Evolutionary conservation across 352 stramenopile genomes (phyloP), one percentile per base, ranked within the genome.

Genomic region (Poterioochromonas sp.): DNA sequence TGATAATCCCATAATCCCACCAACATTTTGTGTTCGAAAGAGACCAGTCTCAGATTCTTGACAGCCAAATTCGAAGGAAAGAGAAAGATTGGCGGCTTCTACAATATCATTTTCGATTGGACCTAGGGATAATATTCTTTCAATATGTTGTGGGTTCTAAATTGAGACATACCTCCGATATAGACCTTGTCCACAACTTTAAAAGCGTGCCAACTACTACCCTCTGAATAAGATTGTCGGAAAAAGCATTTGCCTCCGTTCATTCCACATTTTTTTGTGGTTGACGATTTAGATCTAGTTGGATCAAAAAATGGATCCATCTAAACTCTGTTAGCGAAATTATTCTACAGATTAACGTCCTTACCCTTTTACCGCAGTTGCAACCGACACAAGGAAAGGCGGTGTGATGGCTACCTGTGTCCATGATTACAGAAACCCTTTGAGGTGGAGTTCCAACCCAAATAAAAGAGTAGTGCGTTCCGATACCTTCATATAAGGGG

Each of bases 1-100:
- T 34, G 73, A 96, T 85, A 98, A 94, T 60, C 83, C 94, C 92
- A 98, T 97, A 80, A 98, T 98, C 12, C 94, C 94, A 83, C 98
- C 92, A 34, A 93, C 94, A 18, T 92, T 82, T 82, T 97, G 91
- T 26, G 88, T 86, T 0, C 89, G 88, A 76, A 86, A 86, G 2
- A 86, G 76, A 2, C 83, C 83, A 26, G 83, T 85, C 41, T 86
- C 82, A 58, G 37, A 80, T 32, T 73, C 73, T 60, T 85, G 83
- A 62, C 83, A 86, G 3, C 73, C 73, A 60, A 79, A 79, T 41
- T 40, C 76, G 51, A 86, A 86, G 18, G 80, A 60, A 39, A 86
- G 71, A 26, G 35, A 44, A 15, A 78, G 74, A 37, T 76, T 79
- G 3, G 51, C 41, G 15, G 53, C 35, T 37, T 64, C 12, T 79